Percentiles rank a stretch among this genome's conserved stretches.
These are phyloP conservation scores for Candida chauliodis DNA, from an alignment of 805 yeast genomes.

Conservation along the genomic window DNA sequence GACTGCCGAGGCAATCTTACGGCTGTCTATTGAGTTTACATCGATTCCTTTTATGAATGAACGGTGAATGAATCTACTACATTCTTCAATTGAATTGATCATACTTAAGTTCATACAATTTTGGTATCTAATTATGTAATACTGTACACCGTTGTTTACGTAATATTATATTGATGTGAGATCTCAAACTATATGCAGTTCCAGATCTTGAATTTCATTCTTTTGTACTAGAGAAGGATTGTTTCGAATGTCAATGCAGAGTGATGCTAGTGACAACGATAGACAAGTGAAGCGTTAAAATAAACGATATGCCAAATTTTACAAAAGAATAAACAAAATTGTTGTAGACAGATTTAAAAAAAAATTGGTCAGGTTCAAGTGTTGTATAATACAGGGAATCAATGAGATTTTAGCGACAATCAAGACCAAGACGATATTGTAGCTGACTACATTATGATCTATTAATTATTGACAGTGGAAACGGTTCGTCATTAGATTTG, in stretches of 20 bases:
- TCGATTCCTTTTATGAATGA: no score
- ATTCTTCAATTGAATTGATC: no score
- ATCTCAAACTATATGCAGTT: no score
- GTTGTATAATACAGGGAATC: constrained; percentile 37
- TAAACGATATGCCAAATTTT: not conserved
- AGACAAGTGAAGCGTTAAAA: not conserved
- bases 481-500: constrained; percentile 22
- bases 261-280: not conserved
- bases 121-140: no score
- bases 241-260: not conserved
- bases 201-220: no score
- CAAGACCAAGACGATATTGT: constrained; percentile 50
- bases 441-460: constrained; percentile 41
- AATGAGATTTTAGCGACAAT: constrained; percentile 21
- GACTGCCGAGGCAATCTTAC: no score
- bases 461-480: constrained; percentile 37
- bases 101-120: no score
- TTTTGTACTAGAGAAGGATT: no score
- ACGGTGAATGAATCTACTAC: no score
- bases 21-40: no score
- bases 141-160: no score
- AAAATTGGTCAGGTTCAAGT: constrained; percentile 32
- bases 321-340: constrained; percentile 17
- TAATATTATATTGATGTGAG: no score
- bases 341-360: constrained; percentile 22